Conservation (phyloP, 2,329 filamentous ascomycete genomes). For the Aureobasidium subglaciale region DNA sequence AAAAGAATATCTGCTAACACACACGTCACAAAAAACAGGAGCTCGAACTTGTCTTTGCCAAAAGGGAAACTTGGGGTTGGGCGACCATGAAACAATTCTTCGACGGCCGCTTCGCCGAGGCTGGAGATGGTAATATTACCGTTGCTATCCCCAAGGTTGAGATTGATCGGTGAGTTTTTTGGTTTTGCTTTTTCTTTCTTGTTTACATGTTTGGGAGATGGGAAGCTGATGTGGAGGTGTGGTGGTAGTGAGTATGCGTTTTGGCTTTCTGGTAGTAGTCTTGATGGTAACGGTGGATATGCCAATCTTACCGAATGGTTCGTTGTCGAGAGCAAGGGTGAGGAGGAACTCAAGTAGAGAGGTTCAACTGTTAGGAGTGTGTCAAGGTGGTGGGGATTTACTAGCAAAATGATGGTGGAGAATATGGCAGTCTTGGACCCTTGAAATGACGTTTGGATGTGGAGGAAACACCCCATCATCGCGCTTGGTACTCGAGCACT, state of each 20-base stretch:
- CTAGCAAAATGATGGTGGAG: too few species aligned
- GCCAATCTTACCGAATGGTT: slow-evolving; percentile 1
- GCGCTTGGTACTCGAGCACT: too few species aligned
- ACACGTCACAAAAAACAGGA: neutral
- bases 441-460: too few species aligned
- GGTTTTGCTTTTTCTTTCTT: neutral
- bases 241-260: neutral
- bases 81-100: neutral
- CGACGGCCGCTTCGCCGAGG: neutral
- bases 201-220: neutral
- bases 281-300: neutral
- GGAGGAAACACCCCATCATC: too few species aligned
- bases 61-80: neutral
- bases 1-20: neutral
- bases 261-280: neutral
- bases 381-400: too few species aligned
- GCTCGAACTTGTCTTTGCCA: neutral
- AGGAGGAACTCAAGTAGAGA: neutral
- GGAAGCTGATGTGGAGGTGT: neutral
- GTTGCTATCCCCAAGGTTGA: neutral
- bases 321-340: neutral
- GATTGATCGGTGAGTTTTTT: neutral
- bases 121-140: neutral
- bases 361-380: too few species aligned
- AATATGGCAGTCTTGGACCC: too few species aligned